Evolutionary conservation across 1,139 yeast genomes (phyloP), one percentile per base, ranked within the genome.

Genomic region (Kodamaea ohmeri): DNA sequence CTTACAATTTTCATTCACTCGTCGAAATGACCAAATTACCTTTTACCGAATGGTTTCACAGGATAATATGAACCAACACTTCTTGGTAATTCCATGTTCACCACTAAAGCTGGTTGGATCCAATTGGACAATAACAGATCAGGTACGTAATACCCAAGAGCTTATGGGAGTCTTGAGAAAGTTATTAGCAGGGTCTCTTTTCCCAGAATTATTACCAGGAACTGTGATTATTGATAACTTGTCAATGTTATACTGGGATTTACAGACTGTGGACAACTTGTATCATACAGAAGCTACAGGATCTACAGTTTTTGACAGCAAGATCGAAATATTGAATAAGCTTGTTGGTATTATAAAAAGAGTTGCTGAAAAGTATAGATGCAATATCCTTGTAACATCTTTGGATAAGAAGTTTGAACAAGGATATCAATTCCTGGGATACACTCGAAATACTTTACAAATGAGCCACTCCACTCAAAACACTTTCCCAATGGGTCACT

Each of bases 181-280:
- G 15, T 9, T 31, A 3, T 28, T 15, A 2, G 21, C 22, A 3
- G 43, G 41, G 4, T 14, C 14, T 4, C 8, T 31, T 6, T 18
- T 39, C 4, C 18, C 28, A 3, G 39, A 44, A 9, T 19, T 26
- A 3, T 39, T 44, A 2, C 45, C 58, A 15, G 48, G 50, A 29
- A 52, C 57, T 6, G 24, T 61, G 8, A 38, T 61, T 4, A 45
- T 61, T 6, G 65, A 61, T 35, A 55, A 53, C 36, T 20, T 57
- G 5, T 65, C 73, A 3, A 49, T 56, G 14, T 65, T 56, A 38
- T 65, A 56, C 42, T 69, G 72, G 71, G 58, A 57, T 14, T 43
- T 63, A 24, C 54, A 53, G 38, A 28, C 45, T 22, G 35, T 50
- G 18, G 51, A 52, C 32, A 36, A 41, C 22, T 32, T 38, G 19